These are phyloP conservation scores for Nakazawaea wickerhamii DNA, from an alignment of 805 yeast species.

Conservation along the genomic window DNA sequence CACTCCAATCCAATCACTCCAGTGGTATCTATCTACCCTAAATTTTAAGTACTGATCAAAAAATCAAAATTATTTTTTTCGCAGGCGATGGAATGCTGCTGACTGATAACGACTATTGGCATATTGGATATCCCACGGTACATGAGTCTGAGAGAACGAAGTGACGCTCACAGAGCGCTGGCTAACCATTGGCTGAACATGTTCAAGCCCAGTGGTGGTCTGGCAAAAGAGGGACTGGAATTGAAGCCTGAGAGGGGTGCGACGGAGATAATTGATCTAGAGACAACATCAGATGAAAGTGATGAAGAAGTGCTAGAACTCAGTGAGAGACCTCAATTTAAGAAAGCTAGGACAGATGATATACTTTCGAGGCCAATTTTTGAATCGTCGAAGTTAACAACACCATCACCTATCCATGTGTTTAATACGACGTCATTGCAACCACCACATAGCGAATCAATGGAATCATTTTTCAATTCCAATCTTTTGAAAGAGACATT, in stretches of 20 bases:
- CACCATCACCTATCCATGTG: conserved; percentile 10
- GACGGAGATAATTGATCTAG: conserved; percentile 17
- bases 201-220: too few relatives aligned
- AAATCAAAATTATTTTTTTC: too few relatives aligned
- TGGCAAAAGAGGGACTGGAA: not conserved
- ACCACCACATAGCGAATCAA: conserved; percentile 9
- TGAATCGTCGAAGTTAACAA: not conserved
- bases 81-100: too few relatives aligned
- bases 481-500: conserved; percentile 5
- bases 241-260: conserved; percentile 13
- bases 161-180: conserved; percentile 5
- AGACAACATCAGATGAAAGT: conserved; percentile 20
- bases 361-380: conserved; percentile 23
- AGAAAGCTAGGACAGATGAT: conserved; percentile 17
- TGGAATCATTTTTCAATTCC: conserved; percentile 4
- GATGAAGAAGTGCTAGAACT: conserved; percentile 2
- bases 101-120: too few relatives aligned
- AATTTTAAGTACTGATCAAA: not conserved
- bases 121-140: too few relatives aligned
- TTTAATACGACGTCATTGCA: conserved; percentile 4
- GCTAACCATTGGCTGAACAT: conserved; percentile 10
- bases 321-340: not conserved
- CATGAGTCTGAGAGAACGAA: not conserved
- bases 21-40: too few relatives aligned
- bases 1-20: too few relatives aligned